Conservation (phyloP, 208 protist genomes). For the Trichomonas gallinae region DNA sequence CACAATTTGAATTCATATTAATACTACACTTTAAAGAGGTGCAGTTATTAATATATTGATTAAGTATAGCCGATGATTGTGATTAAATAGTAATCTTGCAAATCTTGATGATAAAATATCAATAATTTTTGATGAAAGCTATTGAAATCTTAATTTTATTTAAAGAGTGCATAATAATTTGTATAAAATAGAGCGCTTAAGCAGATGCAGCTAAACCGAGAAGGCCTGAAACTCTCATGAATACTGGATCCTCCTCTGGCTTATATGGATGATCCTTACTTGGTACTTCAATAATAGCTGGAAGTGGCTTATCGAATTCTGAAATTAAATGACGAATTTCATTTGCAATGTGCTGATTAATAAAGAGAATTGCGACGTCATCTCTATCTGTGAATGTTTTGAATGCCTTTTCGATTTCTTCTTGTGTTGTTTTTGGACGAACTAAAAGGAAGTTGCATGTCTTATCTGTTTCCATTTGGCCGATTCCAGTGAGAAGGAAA, state of each 20-base stretch:
- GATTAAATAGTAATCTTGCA: no score
- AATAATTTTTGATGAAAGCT: background rate
- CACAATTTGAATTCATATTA: no score
- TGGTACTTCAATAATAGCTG: constrained; percentile 12
- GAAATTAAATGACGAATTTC: background rate
- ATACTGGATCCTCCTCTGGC: background rate
- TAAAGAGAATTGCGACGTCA: constrained; percentile 2
- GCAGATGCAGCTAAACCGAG: background rate
- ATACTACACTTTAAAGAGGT: no score
- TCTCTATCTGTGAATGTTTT: constrained; percentile 10
- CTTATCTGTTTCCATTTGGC: background rate
- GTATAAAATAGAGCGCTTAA: background rate
- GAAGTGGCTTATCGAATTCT: background rate
- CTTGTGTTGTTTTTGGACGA: background rate
- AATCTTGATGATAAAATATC: no score
- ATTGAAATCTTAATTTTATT: background rate
- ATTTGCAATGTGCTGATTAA: constrained; percentile 18
- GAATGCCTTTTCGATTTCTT: constrained; percentile 24
- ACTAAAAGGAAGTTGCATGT: constrained; percentile 5
- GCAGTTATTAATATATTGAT: no score
- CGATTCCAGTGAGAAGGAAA: constrained; percentile 17
- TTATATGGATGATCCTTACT: constrained; percentile 19
- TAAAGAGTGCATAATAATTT: background rate
- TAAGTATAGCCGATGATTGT: no score
- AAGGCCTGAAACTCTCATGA: background rate